Conservation (phyloP, 805 yeast species). For the Candida hispaniensis region DNA sequence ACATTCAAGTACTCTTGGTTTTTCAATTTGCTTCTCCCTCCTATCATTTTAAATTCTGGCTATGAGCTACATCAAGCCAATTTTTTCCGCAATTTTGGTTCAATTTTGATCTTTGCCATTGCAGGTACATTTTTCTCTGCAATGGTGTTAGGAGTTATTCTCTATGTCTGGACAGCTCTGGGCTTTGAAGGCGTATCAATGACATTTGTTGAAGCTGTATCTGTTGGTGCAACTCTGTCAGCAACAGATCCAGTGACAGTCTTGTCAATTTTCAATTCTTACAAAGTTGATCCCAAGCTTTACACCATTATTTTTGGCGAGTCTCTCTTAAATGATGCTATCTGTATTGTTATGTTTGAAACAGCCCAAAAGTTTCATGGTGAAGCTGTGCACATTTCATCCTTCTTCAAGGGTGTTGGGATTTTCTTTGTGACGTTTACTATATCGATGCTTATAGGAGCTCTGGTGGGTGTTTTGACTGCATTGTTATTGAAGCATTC, state of each 20-base stretch:
- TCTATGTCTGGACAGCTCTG: slow-evolving; percentile 81
- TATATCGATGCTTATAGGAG: slow-evolving; percentile 81
- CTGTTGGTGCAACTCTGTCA: slow-evolving; percentile 94
- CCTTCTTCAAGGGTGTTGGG: slow-evolving; percentile 78
- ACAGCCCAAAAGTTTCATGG: slow-evolving; percentile 96
- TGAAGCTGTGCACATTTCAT: slow-evolving; percentile 51
- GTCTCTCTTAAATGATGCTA: slow-evolving; percentile 90
- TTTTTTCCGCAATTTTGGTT: slow-evolving; percentile 83
- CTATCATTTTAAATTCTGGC: slow-evolving; percentile 91
- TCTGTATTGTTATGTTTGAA: slow-evolving; percentile 97
- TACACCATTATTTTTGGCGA: slow-evolving; percentile 98
- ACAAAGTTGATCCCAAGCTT: slow-evolving; percentile 94
- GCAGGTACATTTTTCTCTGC: slow-evolving; percentile 95
- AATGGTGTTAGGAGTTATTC: slow-evolving; percentile 75
- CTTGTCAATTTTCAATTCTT: slow-evolving; percentile 89
- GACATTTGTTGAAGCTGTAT: slow-evolving; percentile 93
- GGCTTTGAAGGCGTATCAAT: slow-evolving; percentile 82
- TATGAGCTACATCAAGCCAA: slow-evolving; percentile 94
- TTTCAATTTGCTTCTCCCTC: slow-evolving; percentile 88
- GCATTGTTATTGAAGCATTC: slow-evolving; percentile 88
- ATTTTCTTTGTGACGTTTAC: slow-evolving; percentile 88
- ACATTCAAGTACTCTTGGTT: slow-evolving; percentile 90
- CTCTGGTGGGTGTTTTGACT: slow-evolving; percentile 74
- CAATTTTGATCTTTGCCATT: slow-evolving; percentile 87
- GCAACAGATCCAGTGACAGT: slow-evolving; percentile 99